A percentile compares a stretch with the other conserved stretches of the same genome.
phyloP scores from a whole-genome alignment of 1,284 basidiomycete genomes.

The Tilletia walkeri region DNA sequence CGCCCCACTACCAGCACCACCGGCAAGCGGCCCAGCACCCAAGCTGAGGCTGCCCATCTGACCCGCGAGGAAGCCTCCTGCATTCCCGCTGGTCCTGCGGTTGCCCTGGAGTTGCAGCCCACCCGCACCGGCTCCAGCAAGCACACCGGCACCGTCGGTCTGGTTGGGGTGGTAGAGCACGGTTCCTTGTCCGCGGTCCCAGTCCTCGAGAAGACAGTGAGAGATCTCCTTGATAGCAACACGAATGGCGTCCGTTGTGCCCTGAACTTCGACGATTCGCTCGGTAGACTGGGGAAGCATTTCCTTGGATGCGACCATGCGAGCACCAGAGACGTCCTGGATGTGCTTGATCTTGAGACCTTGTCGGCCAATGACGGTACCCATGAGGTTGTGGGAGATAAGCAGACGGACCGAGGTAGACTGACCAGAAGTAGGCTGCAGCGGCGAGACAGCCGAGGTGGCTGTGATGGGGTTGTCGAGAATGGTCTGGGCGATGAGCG shows the following conservation, averaged over 20 bases:
- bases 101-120: conserved; percentile 47
- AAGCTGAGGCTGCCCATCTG: conserved; percentile 24
- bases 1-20: background rate
- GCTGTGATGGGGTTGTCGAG: conserved; percentile 66
- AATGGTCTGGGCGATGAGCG: conserved; percentile 88
- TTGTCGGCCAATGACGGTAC: conserved; percentile 55
- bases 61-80: conserved; percentile 56
- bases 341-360: conserved; percentile 57
- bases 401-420: conserved; percentile 80
- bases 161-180: conserved; percentile 82
- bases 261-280: conserved; percentile 93
- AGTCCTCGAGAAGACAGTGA: conserved; percentile 91
- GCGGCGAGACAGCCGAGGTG: conserved; percentile 60
- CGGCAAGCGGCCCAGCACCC: conserved; percentile 18
- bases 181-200: conserved; percentile 76
- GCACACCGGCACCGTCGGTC: conserved; percentile 58
- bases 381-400: conserved; percentile 56
- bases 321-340: conserved; percentile 54
- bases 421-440: conserved; percentile 65
- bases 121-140: conserved; percentile 58
- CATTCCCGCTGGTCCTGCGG: conserved; percentile 30
- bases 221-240: conserved; percentile 91
- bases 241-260: conserved; percentile 82
- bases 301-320: conserved; percentile 57
- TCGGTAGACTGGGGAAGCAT: conserved; percentile 56